These are phyloP conservation scores for Lactarius hengduanensis DNA, from an alignment of 768 basidiomycete species.

Conservation along the genomic window DNA sequence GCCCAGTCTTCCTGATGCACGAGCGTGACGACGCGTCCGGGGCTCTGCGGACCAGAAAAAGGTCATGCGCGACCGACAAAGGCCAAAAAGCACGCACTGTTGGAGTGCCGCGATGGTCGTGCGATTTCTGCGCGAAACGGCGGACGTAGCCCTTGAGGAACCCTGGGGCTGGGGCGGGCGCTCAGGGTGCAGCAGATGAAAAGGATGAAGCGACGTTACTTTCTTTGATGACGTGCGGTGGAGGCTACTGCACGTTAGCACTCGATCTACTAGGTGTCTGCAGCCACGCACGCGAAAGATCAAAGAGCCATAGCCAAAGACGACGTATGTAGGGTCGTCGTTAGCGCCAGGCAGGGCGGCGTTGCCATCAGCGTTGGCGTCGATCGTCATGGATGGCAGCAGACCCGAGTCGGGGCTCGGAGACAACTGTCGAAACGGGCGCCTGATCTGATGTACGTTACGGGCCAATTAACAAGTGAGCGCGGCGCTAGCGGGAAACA, in stretches of 20 bases:
- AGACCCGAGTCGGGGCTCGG: too few species aligned
- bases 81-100: constrained; percentile 47
- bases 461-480: neutral
- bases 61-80: neutral
- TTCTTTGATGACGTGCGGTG: constrained; percentile 71
- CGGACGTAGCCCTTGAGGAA: constrained; percentile 90
- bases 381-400: neutral
- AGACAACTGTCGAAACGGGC: neutral
- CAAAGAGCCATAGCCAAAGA: constrained; percentile 91
- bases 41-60: constrained; percentile 46
- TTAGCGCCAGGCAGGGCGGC: neutral
- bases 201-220: constrained; percentile 42
- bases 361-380: neutral
- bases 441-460: neutral
- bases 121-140: constrained; percentile 86
- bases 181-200: neutral
- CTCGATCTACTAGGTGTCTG: neutral
- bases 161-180: constrained; percentile 56
- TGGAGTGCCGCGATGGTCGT: constrained; percentile 90
- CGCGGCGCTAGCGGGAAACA: neutral
- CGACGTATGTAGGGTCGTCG: constrained; percentile 48
- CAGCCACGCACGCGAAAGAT: constrained; percentile 73
- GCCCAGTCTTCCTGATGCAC: constrained; percentile 90
- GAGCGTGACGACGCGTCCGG: constrained; percentile 88
- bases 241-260: constrained; percentile 51